Percentiles rank a stretch among this genome's conserved stretches.
Conservation (phyloP, 139 green algal genomes). For the Micractinium sp. region DNA sequence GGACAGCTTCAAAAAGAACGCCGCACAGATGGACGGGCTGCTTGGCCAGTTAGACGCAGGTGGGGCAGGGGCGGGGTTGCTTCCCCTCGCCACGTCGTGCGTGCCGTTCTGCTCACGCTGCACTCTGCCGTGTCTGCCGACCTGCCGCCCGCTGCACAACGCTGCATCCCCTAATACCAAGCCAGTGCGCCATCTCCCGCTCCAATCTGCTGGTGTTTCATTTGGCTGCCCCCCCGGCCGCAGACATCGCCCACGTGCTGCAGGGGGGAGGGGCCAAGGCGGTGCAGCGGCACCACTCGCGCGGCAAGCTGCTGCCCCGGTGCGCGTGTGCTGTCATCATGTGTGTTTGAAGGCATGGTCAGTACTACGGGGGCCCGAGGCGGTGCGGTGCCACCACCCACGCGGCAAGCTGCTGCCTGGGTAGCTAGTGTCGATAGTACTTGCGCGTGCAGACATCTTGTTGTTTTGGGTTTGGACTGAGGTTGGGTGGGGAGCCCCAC, state of each 20-base stretch:
- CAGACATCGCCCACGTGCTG: constrained; percentile 32
- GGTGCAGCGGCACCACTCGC: constrained; percentile 62
- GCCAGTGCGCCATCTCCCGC: background rate
- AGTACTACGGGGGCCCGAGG: constrained; percentile 48
- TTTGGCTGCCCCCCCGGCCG: background rate
- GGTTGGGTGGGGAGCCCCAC: no score
- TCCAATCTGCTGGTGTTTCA: no score
- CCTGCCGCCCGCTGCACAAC: background rate
- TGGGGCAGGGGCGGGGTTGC: background rate
- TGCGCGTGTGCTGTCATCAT: background rate
- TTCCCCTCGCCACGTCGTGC: background rate
- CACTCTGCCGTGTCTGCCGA: background rate
- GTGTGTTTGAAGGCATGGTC: no score
- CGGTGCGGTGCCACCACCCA: constrained; percentile 64
- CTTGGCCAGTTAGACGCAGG: constrained; percentile 22
- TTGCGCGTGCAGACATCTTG: no score
- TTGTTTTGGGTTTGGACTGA: no score
- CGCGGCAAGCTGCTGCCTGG: constrained; percentile 72
- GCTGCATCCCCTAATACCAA: background rate
- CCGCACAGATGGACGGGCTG: constrained; percentile 32
- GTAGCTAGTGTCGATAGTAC: background rate
- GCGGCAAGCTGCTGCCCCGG: constrained; percentile 71
- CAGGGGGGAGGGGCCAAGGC: constrained; percentile 64
- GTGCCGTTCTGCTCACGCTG: background rate
- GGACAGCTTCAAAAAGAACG: constrained; percentile 38